Conservation (phyloP, 2,329 filamentous ascomycete genomes). For the Paraphaeosphaeria minitans region DNA sequence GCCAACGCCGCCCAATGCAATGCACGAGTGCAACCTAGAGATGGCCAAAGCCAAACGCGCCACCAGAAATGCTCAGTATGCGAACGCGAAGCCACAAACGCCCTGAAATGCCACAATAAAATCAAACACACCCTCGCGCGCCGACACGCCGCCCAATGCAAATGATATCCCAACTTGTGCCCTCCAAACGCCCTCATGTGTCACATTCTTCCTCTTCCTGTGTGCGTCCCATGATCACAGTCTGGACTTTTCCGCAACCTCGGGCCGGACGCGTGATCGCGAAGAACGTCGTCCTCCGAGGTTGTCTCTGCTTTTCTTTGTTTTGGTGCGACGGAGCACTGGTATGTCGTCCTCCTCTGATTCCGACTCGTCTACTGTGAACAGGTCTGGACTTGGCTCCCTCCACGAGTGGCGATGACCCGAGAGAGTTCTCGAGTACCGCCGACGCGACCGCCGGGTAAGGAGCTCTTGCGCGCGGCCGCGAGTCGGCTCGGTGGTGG, state of each 20-base stretch:
- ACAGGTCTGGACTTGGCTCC: slow-evolving; percentile 49
- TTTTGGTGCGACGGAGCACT: slow-evolving; percentile 32
- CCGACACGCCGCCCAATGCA: slow-evolving; percentile 37
- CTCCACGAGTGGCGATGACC: slow-evolving; percentile 50
- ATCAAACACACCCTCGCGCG: slow-evolving; percentile 20
- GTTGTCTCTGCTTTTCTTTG: slow-evolving; percentile 43
- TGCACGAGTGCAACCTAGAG: slow-evolving; percentile 15
- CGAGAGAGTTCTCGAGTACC: slow-evolving; percentile 44
- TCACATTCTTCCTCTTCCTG: slow-evolving; percentile 8
- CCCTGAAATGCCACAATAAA: slow-evolving; percentile 29
- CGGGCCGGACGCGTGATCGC: slow-evolving; percentile 32
- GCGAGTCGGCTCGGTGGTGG: slow-evolving; percentile 39
- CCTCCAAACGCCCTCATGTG: slow-evolving; percentile 8
- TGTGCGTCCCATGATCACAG: slow-evolving; percentile 23
- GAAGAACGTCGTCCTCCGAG: slow-evolving; percentile 42
- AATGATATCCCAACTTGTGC: slow-evolving; percentile 13
- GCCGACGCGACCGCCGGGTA: slow-evolving; percentile 34
- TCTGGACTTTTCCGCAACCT: slow-evolving; percentile 38
- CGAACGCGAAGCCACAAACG: slow-evolving; percentile 18
- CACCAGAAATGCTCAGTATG: slow-evolving; percentile 17
- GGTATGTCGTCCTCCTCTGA: slow-evolving; percentile 44
- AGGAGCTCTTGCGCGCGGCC: slow-evolving; percentile 46
- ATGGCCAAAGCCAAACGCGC: slow-evolving; percentile 11
- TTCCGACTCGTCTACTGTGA: slow-evolving; percentile 50
- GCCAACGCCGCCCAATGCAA: slow-evolving; percentile 37